phyloP scores from a whole-genome alignment of 371 early-diverging fungal genomes.

The Choanephora cucurbitarum region DNA sequence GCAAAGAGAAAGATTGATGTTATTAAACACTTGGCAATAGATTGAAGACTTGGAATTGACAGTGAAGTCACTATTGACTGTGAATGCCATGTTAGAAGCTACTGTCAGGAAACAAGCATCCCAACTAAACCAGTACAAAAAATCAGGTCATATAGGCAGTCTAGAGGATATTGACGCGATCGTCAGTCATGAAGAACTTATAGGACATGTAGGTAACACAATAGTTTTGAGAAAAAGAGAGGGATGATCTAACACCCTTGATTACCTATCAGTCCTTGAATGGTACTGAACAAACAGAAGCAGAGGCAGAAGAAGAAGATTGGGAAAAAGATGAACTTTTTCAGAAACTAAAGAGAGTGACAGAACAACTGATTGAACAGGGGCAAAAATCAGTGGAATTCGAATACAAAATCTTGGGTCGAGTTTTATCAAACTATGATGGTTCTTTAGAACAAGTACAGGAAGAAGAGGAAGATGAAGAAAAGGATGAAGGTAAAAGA shows the following conservation, averaged over 20 bases:
- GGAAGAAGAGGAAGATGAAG: constrained; percentile 1
- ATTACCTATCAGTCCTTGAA: not conserved
- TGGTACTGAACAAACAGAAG: not conserved
- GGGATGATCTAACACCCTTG: no score
- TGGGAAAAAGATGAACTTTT: constrained; percentile 51
- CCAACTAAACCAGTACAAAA: constrained; percentile 48
- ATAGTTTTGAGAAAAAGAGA: no score
- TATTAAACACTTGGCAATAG: constrained; percentile 25
- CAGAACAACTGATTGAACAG: constrained; percentile 42
- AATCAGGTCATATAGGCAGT: constrained; percentile 16
- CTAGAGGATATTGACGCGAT: constrained; percentile 4
- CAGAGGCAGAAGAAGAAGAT: constrained; percentile 28
- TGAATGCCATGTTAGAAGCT: constrained; percentile 55
- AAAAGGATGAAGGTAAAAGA: not conserved
- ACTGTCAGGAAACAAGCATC: constrained; percentile 52
- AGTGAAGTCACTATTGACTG: constrained; percentile 47
- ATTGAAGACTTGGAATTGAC: constrained; percentile 60
- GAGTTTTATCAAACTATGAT: constrained; percentile 39
- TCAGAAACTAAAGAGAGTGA: constrained; percentile 37
- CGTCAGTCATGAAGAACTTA: constrained; percentile 1
- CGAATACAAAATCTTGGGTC: constrained; percentile 41
- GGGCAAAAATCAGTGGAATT: constrained; percentile 44
- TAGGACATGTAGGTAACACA: constrained; percentile 1
- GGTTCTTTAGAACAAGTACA: constrained; percentile 9
- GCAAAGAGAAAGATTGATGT: no score